phyloP scores from a whole-genome alignment of 495 filamentous ascomycete species.

The Talaromyces trachyspermus region DNA sequence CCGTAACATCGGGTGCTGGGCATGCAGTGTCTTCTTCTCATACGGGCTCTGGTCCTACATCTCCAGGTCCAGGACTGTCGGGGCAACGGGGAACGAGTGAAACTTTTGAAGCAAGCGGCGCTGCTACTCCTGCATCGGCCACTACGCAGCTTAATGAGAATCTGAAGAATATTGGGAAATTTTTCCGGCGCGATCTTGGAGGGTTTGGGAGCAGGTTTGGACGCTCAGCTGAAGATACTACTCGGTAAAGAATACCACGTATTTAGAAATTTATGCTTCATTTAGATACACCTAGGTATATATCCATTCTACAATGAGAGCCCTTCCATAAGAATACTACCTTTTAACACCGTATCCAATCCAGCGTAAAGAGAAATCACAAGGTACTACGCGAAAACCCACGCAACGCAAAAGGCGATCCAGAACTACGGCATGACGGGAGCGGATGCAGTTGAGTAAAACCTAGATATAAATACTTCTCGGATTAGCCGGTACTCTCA shows the following conservation, averaged over 20 bases:
- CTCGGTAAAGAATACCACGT: constrained; percentile 1
- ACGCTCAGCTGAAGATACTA: constrained; percentile 27
- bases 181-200: constrained; percentile 84
- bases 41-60: constrained; percentile 15
- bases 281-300: too few species aligned
- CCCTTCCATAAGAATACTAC: too few species aligned
- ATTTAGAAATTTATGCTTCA: too few species aligned
- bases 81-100: constrained; percentile 1
- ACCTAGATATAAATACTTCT: not conserved
- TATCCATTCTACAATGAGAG: too few species aligned
- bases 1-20: constrained; percentile 11
- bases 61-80: constrained; percentile 2
- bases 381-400: too few species aligned
- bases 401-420: too few species aligned
- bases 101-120: constrained; percentile 9
- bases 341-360: too few species aligned
- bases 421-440: too few species aligned
- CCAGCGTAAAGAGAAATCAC: too few species aligned
- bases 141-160: constrained; percentile 76
- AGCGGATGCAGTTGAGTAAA: too few species aligned
- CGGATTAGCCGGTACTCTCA: constrained; percentile 1
- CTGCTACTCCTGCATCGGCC: constrained; percentile 21
- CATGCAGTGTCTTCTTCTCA: constrained; percentile 9
- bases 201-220: constrained; percentile 72
- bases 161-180: constrained; percentile 88